Evolutionary conservation across 73 alveolate genomes (phyloP).

Genomic region (Breviolum minutum): DNA sequence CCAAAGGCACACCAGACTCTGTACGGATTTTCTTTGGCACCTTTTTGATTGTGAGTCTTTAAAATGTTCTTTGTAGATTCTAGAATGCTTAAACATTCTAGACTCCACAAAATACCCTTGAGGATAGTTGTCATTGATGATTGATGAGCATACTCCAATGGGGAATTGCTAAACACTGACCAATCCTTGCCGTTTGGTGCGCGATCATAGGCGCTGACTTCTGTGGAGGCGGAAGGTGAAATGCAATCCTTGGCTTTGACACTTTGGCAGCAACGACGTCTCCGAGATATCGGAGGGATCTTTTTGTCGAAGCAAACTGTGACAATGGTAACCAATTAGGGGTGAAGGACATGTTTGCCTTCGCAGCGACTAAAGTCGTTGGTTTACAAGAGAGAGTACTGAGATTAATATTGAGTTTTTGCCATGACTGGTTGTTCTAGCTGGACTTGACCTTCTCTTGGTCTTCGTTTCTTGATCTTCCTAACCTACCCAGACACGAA

Average conservation of each 20-base stretch:
- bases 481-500: too few species aligned
- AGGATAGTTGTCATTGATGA: background rate
- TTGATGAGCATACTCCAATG: background rate
- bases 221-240: slow-evolving; percentile 23
- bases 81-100: background rate
- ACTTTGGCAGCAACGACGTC: background rate
- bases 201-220: slow-evolving; percentile 15
- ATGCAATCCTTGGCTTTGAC: slow-evolving; percentile 36
- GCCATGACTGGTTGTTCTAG: too few species aligned
- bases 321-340: background rate
- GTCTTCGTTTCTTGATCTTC: too few species aligned
- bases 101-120: too few species aligned
- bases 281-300: background rate
- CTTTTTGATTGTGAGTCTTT: background rate
- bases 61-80: background rate
- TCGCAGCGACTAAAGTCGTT: too few species aligned
- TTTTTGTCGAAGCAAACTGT: too few species aligned
- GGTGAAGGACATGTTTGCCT: background rate
- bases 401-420: too few species aligned
- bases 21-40: background rate
- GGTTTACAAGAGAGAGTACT: too few species aligned
- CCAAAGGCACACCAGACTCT: background rate
- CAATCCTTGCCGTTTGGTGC: background rate
- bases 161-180: background rate
- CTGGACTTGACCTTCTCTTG: too few species aligned